Base-by-base conservation (phyloP, 495 filamentous ascomycete genomes). In the Neurospora tetraspora region DNA sequence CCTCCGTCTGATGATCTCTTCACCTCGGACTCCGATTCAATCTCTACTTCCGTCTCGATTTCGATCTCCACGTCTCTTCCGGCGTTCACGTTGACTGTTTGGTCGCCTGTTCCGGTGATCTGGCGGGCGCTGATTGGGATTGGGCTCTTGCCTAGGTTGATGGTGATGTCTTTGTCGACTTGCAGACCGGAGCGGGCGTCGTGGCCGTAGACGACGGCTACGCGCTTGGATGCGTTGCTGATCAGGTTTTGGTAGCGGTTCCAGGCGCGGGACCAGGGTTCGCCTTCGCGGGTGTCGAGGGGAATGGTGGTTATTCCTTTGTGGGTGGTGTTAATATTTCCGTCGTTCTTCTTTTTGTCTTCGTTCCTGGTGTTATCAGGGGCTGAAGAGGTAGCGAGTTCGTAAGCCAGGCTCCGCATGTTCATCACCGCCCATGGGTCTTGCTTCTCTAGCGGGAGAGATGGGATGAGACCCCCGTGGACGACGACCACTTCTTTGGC, bases 361-460 rank as follows among this genome's bases (percentile, higher is more conserved):
- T 69, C 39, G 5, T 68, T 39, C 16, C 36, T 20, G 39, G 10
- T 40, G 45, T 68, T 47, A 2, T 65, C 69, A 14, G 37, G 65
- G 61, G 27, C 45, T 61, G 34, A 76, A 16, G 53, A 31, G 27
- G 69, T 71, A 61, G 69, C 31, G 20, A 39, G 47, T 5, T 71
- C 45, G 47, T 79, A 78, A 1, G 80, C 65, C 61, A 98, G 89
- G 4, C 89, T 93, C 68, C 93, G 89, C 94, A 99, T 97, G 76
- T 92, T 94, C 94, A 98, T 98, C 16, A 91, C 90, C 61, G 89
- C 88, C 76, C 87, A 88, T 0, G 94, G 90, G 81, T 97, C 92
- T 75, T 97, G 93, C 71, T 87, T 84, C 69, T 91, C 85, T 5
- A 97, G 83, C 0, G 85, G 79, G 8, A 97, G 83, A 1, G 87